These are phyloP conservation scores for Neotropicomus parvogracilis DNA, from an alignment of 1,284 basidiomycete species.

Conservation along the genomic window DNA sequence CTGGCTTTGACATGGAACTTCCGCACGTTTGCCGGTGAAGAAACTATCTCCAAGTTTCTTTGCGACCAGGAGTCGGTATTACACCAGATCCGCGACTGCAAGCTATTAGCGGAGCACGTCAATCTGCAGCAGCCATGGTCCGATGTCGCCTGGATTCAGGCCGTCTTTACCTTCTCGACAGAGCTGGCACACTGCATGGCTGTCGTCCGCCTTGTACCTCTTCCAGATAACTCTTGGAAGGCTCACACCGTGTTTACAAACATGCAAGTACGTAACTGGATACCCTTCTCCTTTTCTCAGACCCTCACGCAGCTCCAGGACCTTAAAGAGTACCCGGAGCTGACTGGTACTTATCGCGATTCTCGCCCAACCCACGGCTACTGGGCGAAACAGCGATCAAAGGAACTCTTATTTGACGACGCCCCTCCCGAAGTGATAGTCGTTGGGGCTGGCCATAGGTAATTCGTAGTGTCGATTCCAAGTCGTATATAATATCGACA, in stretches of 20 bases:
- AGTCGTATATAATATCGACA: not conserved
- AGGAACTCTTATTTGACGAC: not conserved
- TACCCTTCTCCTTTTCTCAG: not conserved
- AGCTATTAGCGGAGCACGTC: not conserved
- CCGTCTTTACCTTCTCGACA: constrained; percentile 6
- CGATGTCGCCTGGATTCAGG: constrained; percentile 7
- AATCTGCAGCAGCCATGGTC: constrained; percentile 1
- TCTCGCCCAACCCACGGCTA: not conserved
- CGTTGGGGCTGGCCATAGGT: constrained; percentile 7
- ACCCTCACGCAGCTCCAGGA: not conserved
- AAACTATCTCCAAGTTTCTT: constrained; percentile 3
- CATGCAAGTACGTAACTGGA: constrained; percentile 1
- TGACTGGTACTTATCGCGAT: not conserved
- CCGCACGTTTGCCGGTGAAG: not conserved
- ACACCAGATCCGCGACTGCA: not conserved
- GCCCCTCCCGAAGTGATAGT: constrained; percentile 3
- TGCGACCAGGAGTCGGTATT: not conserved
- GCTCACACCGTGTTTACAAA: constrained; percentile 6
- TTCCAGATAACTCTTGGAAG: constrained; percentile 3
- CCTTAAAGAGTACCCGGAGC: not conserved
- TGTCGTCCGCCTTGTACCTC: constrained; percentile 4
- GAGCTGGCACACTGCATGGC: not conserved
- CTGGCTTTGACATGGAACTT: constrained; percentile 8
- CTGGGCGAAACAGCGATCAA: constrained; percentile 1
- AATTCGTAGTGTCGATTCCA: not conserved